Percentiles rank a stretch among this genome's conserved stretches.
These are phyloP conservation scores for Penicillium paradoxum DNA, from an alignment of 495 filamentous ascomycete species.

Conservation along the genomic window DNA sequence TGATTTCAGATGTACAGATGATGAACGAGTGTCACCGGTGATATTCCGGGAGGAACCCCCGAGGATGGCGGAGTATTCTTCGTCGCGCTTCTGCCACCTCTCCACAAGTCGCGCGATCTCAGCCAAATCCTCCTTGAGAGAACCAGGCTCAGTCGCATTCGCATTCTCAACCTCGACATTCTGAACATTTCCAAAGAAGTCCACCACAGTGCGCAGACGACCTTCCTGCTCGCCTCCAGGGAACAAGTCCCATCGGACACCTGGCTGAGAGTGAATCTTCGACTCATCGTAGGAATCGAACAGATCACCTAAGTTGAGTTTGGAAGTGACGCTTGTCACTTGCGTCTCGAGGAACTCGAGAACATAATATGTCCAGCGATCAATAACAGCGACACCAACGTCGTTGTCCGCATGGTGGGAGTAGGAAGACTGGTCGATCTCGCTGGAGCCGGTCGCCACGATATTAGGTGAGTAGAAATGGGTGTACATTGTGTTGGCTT, in stretches of 20 bases:
- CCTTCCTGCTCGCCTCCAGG: slow-evolving; percentile 70
- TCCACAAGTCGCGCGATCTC: slow-evolving; percentile 57
- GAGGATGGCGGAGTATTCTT: slow-evolving; percentile 28
- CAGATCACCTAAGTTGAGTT: slow-evolving; percentile 83
- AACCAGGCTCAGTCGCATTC: slow-evolving; percentile 48
- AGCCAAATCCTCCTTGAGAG: slow-evolving; percentile 69
- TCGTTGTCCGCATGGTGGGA: slow-evolving; percentile 98
- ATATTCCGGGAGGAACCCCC: slow-evolving; percentile 35
- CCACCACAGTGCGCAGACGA: slow-evolving; percentile 73
- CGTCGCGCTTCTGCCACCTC: slow-evolving; percentile 38
- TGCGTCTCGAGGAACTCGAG: slow-evolving; percentile 93
- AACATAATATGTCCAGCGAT: slow-evolving; percentile 97
- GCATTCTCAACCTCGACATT: slow-evolving; percentile 80
- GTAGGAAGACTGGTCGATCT: slow-evolving; percentile 90
- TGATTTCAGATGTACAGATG: slow-evolving; percentile 19
- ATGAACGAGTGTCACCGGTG: slow-evolving; percentile 10
- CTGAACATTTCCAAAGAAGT: slow-evolving; percentile 98
- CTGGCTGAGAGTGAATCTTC: slow-evolving; percentile 89
- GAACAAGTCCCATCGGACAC: slow-evolving; percentile 92
- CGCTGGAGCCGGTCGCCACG: slow-evolving; percentile 88
- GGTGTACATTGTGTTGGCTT: slow-evolving; percentile 98
- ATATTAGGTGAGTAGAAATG: slow-evolving; percentile 97
- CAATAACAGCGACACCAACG: slow-evolving; percentile 95
- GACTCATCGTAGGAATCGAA: slow-evolving; percentile 93
- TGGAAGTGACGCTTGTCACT: slow-evolving; percentile 73